Evolutionary conservation across 2,329 filamentous ascomycete species (phyloP), one percentile per base, ranked within the genome.

Genomic region (Pseudogymnoascus sp.): DNA sequence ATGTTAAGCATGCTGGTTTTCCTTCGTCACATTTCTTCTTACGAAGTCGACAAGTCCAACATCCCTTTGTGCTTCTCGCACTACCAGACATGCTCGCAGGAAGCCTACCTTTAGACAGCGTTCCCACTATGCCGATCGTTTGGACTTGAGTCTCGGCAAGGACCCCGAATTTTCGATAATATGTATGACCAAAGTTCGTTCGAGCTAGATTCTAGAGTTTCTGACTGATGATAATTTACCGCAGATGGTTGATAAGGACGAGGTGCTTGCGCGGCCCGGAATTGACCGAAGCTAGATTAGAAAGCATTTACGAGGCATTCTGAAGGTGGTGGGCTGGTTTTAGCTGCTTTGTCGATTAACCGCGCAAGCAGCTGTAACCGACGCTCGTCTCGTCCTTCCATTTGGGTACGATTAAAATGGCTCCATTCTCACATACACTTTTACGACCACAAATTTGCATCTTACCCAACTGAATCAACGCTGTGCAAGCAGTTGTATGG

Each of bases 11-110:
- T 69, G 77, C 75, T 59, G 83, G 82, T 60, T 77, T 75, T 66
- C 80, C 80, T 72, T 86, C 84, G 68, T 86, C 84, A 74, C 84
- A 86, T 78, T 86, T 86, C 76, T 86, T 86, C 64, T 82, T 78
- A 68, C 84, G 77, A 66, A 86, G 73, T 70, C 84, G 78, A 78
- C 84, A 86, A 39, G 83, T 86, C 72, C 86, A 86, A 80, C 84
- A 87, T 63, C 82, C 84, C 28, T 59, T 37, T 47, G 43, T 64
- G 59, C 67, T 67, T 41, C 60, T 61, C 30, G 33, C 33, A 54
- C 14, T 20, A 8, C 30, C 50, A 33, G 47, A 33, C n/a, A 18
- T 54, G 28, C 28, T 18, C 18, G 4, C 9, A 12, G 25, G 28
- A 33, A 54, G n/a, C n/a, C 25, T 33, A n/a, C 47, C n/a, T 54